These are phyloP conservation scores for Amesomyces nigricolor DNA, from an alignment of 2,329 filamentous ascomycete genomes.

Conservation along the genomic window DNA sequence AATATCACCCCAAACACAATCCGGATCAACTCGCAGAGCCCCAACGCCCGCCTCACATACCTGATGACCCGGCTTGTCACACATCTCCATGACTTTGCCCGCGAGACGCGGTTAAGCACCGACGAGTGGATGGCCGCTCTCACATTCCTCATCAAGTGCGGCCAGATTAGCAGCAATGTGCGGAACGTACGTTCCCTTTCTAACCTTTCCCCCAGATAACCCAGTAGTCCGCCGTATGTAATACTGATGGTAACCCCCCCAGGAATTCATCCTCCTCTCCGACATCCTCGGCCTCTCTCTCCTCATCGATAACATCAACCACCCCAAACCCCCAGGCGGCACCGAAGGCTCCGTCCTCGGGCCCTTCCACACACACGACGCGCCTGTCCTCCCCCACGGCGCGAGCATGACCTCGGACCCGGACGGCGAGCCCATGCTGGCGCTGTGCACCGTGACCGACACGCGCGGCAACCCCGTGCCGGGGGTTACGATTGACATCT, in stretches of 20 bases:
- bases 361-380: constrained; percentile 79
- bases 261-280: constrained; percentile 78
- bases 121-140: constrained; percentile 74
- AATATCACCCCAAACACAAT: constrained; percentile 76
- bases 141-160: constrained; percentile 64
- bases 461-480: constrained; percentile 55
- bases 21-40: constrained; percentile 66
- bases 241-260: neutral
- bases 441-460: constrained; percentile 67
- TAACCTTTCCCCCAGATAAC: neutral
- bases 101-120: constrained; percentile 70
- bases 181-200: constrained; percentile 53
- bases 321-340: constrained; percentile 64
- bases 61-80: constrained; percentile 67
- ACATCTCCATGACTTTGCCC: constrained; percentile 76
- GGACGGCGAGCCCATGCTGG: constrained; percentile 63
- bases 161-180: constrained; percentile 68
- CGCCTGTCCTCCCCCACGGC: constrained; percentile 52
- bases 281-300: constrained; percentile 75
- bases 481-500: constrained; percentile 70
- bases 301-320: constrained; percentile 76
- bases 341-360: constrained; percentile 79
- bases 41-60: constrained; percentile 62
- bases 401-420: constrained; percentile 61
- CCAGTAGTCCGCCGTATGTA: neutral